Percentiles rank a stretch among this genome's conserved stretches.
Evolutionary conservation across 176 grass and related monocot genomes (phyloP).

Genomic region (Typha latifolia): DNA sequence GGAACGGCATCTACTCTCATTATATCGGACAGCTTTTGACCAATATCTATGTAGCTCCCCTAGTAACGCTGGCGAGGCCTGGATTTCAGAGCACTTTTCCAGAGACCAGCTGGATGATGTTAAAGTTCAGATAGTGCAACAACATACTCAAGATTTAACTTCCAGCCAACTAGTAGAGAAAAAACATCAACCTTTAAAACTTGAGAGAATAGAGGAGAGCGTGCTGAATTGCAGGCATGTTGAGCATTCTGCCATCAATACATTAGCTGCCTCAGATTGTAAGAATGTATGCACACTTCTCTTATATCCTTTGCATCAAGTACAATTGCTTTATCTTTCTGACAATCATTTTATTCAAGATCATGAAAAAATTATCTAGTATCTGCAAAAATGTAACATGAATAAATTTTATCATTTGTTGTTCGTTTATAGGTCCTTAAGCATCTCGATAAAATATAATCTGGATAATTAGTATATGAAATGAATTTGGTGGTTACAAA

Average conservation of each 20-base stretch:
- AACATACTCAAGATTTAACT: slow-evolving; percentile 4
- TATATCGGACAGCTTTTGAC: slow-evolving; percentile 15
- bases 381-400: no score
- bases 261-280: background rate
- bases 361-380: no score
- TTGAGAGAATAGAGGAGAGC: slow-evolving; percentile 1
- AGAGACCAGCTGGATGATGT: background rate
- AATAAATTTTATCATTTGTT: no score
- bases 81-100: background rate
- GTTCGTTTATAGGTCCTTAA: no score
- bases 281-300: background rate
- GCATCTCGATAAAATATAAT: no score
- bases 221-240: background rate
- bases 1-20: slow-evolving; percentile 16
- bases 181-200: background rate
- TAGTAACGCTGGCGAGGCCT: background rate
- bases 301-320: slow-evolving; percentile 1
- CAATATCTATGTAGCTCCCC: slow-evolving; percentile 16
- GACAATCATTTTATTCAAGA: background rate
- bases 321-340: background rate
- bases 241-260: slow-evolving; percentile 6
- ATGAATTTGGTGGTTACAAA: no score
- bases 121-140: slow-evolving; percentile 14
- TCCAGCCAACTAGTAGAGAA: slow-evolving; percentile 2
- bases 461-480: no score